These are phyloP conservation scores for Trichosporon sp. DNA, from an alignment of 1,284 basidiomycete genomes.

Conservation along the genomic window DNA sequence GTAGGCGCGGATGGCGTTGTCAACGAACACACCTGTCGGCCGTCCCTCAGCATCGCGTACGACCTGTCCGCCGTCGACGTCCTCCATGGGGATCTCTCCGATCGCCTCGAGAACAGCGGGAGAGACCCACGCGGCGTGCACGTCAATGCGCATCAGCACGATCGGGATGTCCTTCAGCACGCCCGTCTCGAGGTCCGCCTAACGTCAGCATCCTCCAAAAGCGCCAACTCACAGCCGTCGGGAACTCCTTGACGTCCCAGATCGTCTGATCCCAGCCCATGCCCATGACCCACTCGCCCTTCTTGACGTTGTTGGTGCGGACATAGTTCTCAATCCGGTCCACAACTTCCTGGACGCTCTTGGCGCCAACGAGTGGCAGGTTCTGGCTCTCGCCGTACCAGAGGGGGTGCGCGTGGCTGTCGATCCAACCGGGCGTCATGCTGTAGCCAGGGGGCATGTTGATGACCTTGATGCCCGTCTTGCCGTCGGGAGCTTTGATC, in stretches of 20 bases:
- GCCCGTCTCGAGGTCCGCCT: conserved; percentile 63
- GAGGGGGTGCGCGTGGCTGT: conserved; percentile 61
- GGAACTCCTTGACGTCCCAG: conserved; percentile 59
- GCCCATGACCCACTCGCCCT: conserved; percentile 70
- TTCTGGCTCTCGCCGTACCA: conserved; percentile 52
- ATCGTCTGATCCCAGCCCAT: conserved; percentile 89
- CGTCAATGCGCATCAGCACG: conserved; percentile 67
- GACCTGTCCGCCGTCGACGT: conserved; percentile 70
- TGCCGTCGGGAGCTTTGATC: conserved; percentile 26
- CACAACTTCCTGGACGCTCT: conserved; percentile 59
- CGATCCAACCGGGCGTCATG: conserved; percentile 49
- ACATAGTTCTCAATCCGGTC: conserved; percentile 61
- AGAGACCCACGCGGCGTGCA: conserved; percentile 81
- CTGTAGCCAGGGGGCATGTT: conserved; percentile 35
- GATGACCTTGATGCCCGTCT: conserved; percentile 37
- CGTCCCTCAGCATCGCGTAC: conserved; percentile 59
- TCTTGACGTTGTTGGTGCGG: conserved; percentile 47
- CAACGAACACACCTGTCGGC: conserved; percentile 61
- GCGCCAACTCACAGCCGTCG: conserved; percentile 58
- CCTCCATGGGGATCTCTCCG: conserved; percentile 52
- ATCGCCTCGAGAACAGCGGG: conserved; percentile 58
- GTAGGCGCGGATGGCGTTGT: conserved; percentile 42
- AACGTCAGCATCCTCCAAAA: neutral
- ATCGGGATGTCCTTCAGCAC: conserved; percentile 63
- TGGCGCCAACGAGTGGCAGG: conserved; percentile 59